Evolutionary conservation across 495 filamentous ascomycete genomes (phyloP), one percentile per base, ranked within the genome.

Genomic region (Annulohypoxylon nitens): DNA sequence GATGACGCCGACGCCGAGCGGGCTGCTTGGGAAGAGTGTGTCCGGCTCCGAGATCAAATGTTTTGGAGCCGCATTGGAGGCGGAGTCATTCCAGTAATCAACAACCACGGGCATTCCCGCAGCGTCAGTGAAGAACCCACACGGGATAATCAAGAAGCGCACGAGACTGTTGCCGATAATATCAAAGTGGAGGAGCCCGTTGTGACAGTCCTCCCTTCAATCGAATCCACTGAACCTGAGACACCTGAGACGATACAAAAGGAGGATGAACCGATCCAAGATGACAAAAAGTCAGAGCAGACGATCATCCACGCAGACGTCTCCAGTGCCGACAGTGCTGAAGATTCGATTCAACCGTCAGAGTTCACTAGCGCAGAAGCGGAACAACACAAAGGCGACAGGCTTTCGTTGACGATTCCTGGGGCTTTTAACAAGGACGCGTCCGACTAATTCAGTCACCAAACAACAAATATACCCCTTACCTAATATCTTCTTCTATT

Each of bases 41-140:
- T 97, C 16, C 88, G 92, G 18, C 82, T 98, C 57, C 86, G 96
- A 50, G 96, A 99, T 78, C 87, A 93, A 69, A 97, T 98, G 91
- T 99, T 99, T 77, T 99, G 96, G 96, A 90, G 91, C 51, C 84
- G 96, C 30, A 88, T 98, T 51, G 95, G 95, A 14, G 95, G 92
- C 14, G 95, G 95, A 16, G 93, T 98, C 3, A 83, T 98, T 50
- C 95, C 94, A 0, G 81, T 85, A n/a, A 86, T 85, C 25, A 62
- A n/a, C 48, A 78, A 83, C 36, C 57, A 60, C 6, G 30, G 58
- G 1, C 69, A 62, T 76, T 53, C 73, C 2, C 51, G 66, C 51
- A 73, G 63, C 14, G n/a, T 69, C 20, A 68, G 67, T 30, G 76
- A 77, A 23, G 74, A 61, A 59, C 73, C 51, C 34, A 53, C 58